Evolutionary conservation across 495 filamentous ascomycete species (phyloP), one percentile per base, ranked within the genome.

Genomic region (Pyrenula aspistea): DNA sequence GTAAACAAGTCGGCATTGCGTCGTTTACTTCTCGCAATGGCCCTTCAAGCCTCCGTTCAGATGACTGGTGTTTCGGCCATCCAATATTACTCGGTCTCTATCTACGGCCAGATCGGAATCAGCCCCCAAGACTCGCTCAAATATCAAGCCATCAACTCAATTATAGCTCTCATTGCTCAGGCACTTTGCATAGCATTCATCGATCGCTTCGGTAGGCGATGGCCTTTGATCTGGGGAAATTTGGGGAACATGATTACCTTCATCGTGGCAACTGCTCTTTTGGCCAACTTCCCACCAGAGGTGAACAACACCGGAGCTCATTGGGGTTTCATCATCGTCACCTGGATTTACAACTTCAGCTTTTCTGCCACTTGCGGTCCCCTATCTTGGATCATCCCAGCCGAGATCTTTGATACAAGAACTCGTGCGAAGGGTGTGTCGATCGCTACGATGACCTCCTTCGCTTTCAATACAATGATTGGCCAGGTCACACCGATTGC

Each of bases 21-120:
- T 19, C 78, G 85, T 12, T 68, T 89, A 10, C 83, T 88, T 65
- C 73, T 89, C 15, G 83, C 82, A 55, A 81, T 77, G 61, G 71
- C 85, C 0, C 65, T 89, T 19, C 85, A 88, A 65, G 84, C 83
- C 2, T 82, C 80, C 1, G 76, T 81, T 15, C 85, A 89, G 61
- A 84, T 88, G 84, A 88, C 85, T 0, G 85, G 85, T 58, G 84
- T 87, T 2, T 82, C 78, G 2, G 84, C 84, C 0, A 87, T 88
- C 62, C 84, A 88, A 71, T 87, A 89, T 63, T 88, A 84, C 64
- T 82, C 77, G 15, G 80, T 83, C n/a, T 73, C 62, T 0, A 87
- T 88, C 60, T 84, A 82, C 65, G 69, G 64, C 11, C 80, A 86
- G 62, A 87, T 88, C 67, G 85, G 85, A 12, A 85, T 89, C 60